Base-by-base conservation (phyloP, 2,329 filamentous ascomycete species). In the Fusarium agapanthi region DNA sequence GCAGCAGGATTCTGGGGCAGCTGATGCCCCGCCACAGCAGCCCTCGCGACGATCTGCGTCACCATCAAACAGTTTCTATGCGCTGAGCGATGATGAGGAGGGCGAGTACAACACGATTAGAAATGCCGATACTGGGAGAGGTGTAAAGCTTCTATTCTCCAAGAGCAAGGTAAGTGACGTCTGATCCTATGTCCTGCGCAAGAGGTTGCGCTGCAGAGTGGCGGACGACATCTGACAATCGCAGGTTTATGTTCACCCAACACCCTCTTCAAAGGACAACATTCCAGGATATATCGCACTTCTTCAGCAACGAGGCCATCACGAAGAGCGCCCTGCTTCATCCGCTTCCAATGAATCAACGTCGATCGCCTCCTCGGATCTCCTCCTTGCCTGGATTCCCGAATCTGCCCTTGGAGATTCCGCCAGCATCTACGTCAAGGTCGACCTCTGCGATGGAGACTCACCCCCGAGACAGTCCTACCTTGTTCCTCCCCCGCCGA, bases 81-180 rank as follows among this genome's bases (percentile, higher is more conserved):
- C 95, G 79, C 87, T 98, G 87, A 97, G 94, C 82, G 97, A 99
- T 85, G 95, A 97, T 79, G 95, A 97, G 72, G 96, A 98, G 83
- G 93, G 92, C 75, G 96, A 93, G 48, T 99, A 99, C 84, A 93
- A 97, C 81, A 98, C 95, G 24, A 94, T 99, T 78, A 92, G 94
- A 9, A 93, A 97, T 79, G 89, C 90, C 8, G 89, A 89, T 74
- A 90, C 90, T 6, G 92, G 93, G 1, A 90, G 90, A 73, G 96
- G 95, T 4, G 96, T 99, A 50, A 99, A 98, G 84, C 86, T 99
- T 37, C 86, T 99, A 20, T 98, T 93, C 78, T 95, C 95, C 26
- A 99, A 99, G 85, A 98, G 95, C 91, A 99, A 98, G 88, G 93
- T 93, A 77, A 51, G 85, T 79, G 53, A 11, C n/a, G 18, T 44